Percentiles rank a stretch among this genome's conserved stretches.
phyloP scores from a whole-genome alignment of 2,329 filamentous ascomycete genomes.

The Pseudogymnoascus sp. region DNA sequence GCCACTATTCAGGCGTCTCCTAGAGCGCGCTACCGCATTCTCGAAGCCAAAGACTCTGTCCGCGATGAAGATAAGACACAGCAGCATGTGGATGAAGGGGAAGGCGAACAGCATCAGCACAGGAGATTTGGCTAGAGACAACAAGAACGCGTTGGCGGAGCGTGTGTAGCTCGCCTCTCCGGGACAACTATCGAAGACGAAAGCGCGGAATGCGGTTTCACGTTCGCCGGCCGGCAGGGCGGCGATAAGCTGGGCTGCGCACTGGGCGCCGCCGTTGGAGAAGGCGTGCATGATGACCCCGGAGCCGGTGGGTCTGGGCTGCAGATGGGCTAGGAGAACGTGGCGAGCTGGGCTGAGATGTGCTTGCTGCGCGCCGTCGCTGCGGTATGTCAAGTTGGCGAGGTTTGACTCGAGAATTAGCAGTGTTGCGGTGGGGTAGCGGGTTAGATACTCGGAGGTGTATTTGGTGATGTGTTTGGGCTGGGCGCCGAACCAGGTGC shows the following conservation, averaged over 20 bases:
- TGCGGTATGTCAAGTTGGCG: not conserved
- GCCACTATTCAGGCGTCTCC: not conserved
- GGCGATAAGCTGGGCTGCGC: constrained; percentile 17
- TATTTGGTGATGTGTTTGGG: constrained; percentile 50
- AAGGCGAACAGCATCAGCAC: not conserved
- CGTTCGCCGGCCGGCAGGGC: constrained; percentile 12
- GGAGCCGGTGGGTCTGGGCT: constrained; percentile 16
- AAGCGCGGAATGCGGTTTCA: constrained; percentile 14
- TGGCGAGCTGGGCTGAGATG: constrained; percentile 32
- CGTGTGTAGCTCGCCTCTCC: constrained; percentile 10
- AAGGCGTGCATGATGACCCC: constrained; percentile 44
- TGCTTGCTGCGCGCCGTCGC: not conserved
- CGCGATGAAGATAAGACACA: constrained; percentile 49
- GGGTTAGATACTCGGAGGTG: constrained; percentile 40
- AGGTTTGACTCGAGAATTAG: not conserved
- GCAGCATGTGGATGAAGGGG: constrained; percentile 33
- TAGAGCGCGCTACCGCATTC: not conserved
- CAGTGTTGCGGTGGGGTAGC: constrained; percentile 38
- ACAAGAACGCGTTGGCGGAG: not conserved
- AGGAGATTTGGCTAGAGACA: not conserved
- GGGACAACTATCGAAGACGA: constrained; percentile 20
- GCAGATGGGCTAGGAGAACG: constrained; percentile 21
- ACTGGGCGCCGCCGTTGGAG: constrained; percentile 48
- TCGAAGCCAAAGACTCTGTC: constrained; percentile 35
- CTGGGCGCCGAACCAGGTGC: constrained; percentile 48